Evolutionary conservation across 441 rosid genomes (phyloP).

Genomic region (Erodium texanum): DNA sequence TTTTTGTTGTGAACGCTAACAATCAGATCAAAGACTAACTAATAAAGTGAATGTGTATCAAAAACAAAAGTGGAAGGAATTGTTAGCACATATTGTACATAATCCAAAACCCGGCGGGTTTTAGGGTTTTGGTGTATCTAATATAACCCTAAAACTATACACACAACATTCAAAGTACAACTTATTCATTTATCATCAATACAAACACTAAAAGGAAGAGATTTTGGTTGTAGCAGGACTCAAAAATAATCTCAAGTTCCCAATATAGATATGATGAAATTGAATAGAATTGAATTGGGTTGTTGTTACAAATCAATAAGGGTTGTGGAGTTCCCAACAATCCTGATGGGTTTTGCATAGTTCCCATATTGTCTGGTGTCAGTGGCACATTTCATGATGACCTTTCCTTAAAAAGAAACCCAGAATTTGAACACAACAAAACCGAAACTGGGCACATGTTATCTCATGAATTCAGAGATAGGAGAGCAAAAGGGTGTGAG

Average conservation of each 20-base stretch:
- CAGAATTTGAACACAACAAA: slow-evolving; percentile 10
- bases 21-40: no score
- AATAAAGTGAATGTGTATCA: no score
- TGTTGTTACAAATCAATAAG: slow-evolving; percentile 10
- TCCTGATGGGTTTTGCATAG: slow-evolving; percentile 27
- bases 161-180: no score
- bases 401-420: slow-evolving; percentile 30
- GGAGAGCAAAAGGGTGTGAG: slow-evolving; percentile 17
- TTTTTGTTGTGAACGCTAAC: no score
- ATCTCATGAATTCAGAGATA: slow-evolving; percentile 3
- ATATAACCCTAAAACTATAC: no score
- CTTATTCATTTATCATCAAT: no score
- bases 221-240: not conserved
- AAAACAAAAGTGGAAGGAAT: no score
- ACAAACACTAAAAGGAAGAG: no score
- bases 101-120: no score
- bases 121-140: no score
- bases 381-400: slow-evolving; percentile 26
- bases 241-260: not conserved
- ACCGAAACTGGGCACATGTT: slow-evolving; percentile 9
- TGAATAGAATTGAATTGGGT: not conserved
- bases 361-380: slow-evolving; percentile 37
- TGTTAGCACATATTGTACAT: no score
- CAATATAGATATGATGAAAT: not conserved
- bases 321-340: not conserved